Evolutionary conservation across 2,329 filamentous ascomycete species (phyloP), one percentile per base, ranked within the genome.

Genomic region (Fusarium sp.): DNA sequence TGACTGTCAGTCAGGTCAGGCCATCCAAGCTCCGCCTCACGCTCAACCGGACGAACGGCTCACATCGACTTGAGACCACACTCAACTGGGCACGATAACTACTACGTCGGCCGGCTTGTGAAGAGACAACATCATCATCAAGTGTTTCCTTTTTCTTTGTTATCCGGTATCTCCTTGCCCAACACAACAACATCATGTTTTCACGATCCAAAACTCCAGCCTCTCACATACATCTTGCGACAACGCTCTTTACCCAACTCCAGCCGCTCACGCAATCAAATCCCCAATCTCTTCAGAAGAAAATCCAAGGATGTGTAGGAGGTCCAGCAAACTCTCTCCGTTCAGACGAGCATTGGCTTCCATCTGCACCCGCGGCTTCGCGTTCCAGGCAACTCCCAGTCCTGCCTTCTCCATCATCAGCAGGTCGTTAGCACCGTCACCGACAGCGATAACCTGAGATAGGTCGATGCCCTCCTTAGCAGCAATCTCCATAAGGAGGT

Each of bases 391-490:
- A 3, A 96, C 89, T 18, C 92, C 93, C 36, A 95, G 60, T 0
- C 91, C 91, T 0, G 92, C 92, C 51, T 87, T 86, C 8, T 84
- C 85, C 84, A 96, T 88, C 92, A 96, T 96, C 62, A 90, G 82
- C 69, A 96, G 78, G 76, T 96, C 92, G 75, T 96, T 96, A 36
- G 92, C 92, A 6, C 92, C 93, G 77, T 96, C 92, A 4, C 92
- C 92, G 0, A 95, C 87, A 3, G 91, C 91, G 25, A 96, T 82
- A 29, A 89, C 86, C 78, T 93, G 90, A 25, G 87, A 84, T 8
- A 91, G 78, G 3, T 86, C 79, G 53, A 94, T 85, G 1, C 84
- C 84, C 75, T 94, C 90, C 75, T 89, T 87, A 56, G 80, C 79
- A 0, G 92, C 91, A 71, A 95, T 92, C 77, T 91, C 85, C 10